Evolutionary conservation across 306 rosid species (phyloP).

Genomic region (Argentina anserina): DNA sequence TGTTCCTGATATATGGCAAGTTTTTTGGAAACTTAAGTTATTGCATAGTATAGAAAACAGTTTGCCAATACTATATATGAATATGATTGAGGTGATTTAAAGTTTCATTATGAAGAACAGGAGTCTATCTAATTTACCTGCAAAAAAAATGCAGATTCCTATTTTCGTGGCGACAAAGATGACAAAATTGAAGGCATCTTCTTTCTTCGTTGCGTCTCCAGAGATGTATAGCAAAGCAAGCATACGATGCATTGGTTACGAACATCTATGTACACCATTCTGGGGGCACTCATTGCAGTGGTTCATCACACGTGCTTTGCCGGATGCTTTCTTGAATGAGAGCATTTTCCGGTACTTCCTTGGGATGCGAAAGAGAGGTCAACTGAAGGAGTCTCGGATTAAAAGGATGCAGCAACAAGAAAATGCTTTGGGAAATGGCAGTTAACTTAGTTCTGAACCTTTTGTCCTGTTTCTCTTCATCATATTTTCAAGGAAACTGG

Average conservation of each 20-base stretch:
- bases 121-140: not conserved
- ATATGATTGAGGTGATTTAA: not conserved
- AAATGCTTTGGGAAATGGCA: not conserved
- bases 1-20: not conserved
- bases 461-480: not conserved
- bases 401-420: not conserved
- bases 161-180: conserved; percentile 32
- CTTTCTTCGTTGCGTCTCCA: conserved; percentile 22
- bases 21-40: not conserved
- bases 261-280: conserved; percentile 19
- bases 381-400: conserved; percentile 10
- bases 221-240: conserved; percentile 32
- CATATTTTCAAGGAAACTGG: not conserved
- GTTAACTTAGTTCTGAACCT: not conserved
- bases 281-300: conserved; percentile 28
- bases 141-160: conserved; percentile 20
- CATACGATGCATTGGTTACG: conserved; percentile 27
- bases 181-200: conserved; percentile 7
- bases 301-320: conserved; percentile 10
- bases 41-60: not conserved
- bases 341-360: not conserved
- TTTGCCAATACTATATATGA: not conserved
- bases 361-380: conserved; percentile 12
- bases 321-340: conserved; percentile 12
- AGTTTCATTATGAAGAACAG: not conserved